phyloP scores from a whole-genome alignment of 768 basidiomycete species.

The Mycena sanguinolenta region DNA sequence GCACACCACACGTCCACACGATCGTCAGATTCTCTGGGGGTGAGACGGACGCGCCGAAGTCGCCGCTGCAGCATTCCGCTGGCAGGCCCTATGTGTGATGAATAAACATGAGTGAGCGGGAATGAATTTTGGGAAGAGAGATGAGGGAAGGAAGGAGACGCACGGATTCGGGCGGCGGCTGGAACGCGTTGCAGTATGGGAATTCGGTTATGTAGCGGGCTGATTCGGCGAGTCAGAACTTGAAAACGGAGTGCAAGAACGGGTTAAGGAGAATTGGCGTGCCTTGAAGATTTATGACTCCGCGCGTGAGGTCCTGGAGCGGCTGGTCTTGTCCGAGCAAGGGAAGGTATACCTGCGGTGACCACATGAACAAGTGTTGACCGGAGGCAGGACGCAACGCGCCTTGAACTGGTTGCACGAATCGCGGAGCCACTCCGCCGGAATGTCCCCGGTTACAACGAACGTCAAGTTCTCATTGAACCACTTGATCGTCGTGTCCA shows the following conservation, averaged over 20 bases:
- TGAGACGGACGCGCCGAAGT: slow-evolving; percentile 17
- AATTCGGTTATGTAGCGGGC: slow-evolving; percentile 33
- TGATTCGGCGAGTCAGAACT: not conserved
- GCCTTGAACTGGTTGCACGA: slow-evolving; percentile 67
- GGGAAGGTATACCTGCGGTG: slow-evolving; percentile 50
- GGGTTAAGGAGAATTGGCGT: not conserved
- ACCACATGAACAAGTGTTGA: no score
- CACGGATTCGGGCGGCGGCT: slow-evolving; percentile 32
- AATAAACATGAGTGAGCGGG: slow-evolving; percentile 54
- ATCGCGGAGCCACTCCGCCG: slow-evolving; percentile 69
- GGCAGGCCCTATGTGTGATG: slow-evolving; percentile 50
- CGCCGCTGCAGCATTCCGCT: slow-evolving; percentile 7
- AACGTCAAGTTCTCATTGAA: slow-evolving; percentile 64
- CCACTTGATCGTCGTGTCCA: slow-evolving; percentile 69
- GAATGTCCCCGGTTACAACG: slow-evolving; percentile 65
- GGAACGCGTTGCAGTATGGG: slow-evolving; percentile 38
- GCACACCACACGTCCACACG: slow-evolving; percentile 70
- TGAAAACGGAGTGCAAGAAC: no score
- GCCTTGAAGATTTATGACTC: slow-evolving; percentile 66
- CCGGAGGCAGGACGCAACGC: not conserved
- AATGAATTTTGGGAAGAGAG: no score
- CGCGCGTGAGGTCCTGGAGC: slow-evolving; percentile 61
- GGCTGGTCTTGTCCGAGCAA: slow-evolving; percentile 56
- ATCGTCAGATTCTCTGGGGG: slow-evolving; percentile 61
- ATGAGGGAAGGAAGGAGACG: not conserved